Evolutionary conservation across 1,139 yeast genomes (phyloP), one percentile per base, ranked within the genome.

Genomic region (Kazachstania sp.): DNA sequence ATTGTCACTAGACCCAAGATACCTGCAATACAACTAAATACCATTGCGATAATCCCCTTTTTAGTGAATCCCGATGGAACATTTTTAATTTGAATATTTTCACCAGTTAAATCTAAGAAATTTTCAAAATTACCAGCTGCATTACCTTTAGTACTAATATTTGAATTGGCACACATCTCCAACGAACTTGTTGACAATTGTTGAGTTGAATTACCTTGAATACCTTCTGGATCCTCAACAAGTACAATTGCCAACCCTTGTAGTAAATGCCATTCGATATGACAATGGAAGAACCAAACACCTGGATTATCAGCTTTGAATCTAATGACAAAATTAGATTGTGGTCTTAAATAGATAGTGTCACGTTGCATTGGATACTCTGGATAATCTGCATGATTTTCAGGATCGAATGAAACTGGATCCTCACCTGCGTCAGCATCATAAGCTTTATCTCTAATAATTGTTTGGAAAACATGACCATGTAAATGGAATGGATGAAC

Each of bases 401-500:
- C 83, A 13, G 75, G 70, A 28, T 73, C 73, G 13, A 46, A 41
- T 37, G 55, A 54, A 37, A 83, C 85, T 38, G 66, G 65, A 12
- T 70, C 73, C 43, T 71, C 77, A 19, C 78, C 84, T 35, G 48
- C 54, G 39, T 54, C 62, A 34, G 66, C 75, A 28, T 52, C 55
- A 31, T 55, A 57, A 31, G 49, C 53, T 44, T 71, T 70, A 2
- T 69, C 74, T 63, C 86, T 76, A 43, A 74, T 78, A 43, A 83
- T 68, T 16, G 81, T 68, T 68, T 84, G 94, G 73, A 83, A 83
- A 47, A 68, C 74, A 62, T 84, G 94, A 11, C 94, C 92, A 60
- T 84, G 94, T 59, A 84, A 70, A 65, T 84, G 94, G 81, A 84
- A 83, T 29, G 92, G 92, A 67, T 84, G 94, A 62, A 75, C 79